Conservation (phyloP, 331 rosid species). For the Cydonia oblonga region DNA sequence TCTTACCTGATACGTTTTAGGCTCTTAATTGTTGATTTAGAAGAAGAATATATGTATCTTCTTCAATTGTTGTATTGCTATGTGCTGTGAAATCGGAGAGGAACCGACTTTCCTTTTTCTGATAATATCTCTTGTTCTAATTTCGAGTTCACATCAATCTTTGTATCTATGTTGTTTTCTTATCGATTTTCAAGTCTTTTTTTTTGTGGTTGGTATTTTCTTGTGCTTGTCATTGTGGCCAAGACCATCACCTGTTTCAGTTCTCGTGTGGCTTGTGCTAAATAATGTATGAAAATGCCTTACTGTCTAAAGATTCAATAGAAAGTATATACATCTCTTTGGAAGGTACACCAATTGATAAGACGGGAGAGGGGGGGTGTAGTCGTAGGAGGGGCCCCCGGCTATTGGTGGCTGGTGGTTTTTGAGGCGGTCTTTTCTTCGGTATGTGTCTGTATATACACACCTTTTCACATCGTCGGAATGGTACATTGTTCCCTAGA, state of each 20-base stretch:
- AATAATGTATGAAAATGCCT: background rate
- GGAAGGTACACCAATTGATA: too few relatives aligned
- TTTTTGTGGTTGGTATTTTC: constrained; percentile 24
- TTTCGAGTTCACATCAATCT: constrained; percentile 34
- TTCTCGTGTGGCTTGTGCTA: background rate
- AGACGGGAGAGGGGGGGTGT: too few relatives aligned
- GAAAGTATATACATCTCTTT: too few relatives aligned
- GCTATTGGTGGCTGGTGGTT: too few relatives aligned
- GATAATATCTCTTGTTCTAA: constrained; percentile 39
- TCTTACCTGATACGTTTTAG: constrained; percentile 41
- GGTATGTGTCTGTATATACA: too few relatives aligned
- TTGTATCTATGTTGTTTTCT: constrained; percentile 42
- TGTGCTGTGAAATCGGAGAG: constrained; percentile 48
- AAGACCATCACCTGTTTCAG: background rate
- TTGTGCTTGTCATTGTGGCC: constrained; percentile 16
- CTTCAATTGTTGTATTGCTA: constrained; percentile 40
- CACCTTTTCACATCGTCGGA: too few relatives aligned
- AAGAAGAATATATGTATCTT: constrained; percentile 26
- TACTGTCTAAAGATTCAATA: background rate
- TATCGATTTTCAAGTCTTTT: constrained; percentile 14
- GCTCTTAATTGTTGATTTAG: constrained; percentile 33
- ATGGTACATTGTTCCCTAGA: too few relatives aligned
- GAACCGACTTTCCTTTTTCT: constrained; percentile 31
- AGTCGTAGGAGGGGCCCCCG: too few relatives aligned
- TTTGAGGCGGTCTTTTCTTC: too few relatives aligned